Evolutionary conservation across 129 eudicot genomes (phyloP), one percentile per base, ranked within the genome.

Genomic region (Dittrichia graveolens): DNA sequence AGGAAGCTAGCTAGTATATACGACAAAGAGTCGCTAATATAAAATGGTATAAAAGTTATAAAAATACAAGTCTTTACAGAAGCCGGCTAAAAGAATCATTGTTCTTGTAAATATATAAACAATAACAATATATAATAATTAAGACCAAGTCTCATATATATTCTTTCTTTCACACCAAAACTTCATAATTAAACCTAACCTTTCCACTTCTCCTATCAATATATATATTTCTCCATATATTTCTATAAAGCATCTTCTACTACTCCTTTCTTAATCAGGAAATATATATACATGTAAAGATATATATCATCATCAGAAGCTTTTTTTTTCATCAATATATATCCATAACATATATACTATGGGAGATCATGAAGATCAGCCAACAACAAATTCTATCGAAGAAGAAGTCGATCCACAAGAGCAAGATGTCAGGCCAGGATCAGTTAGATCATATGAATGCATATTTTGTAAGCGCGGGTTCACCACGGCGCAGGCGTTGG

Each of bases 401-500:
- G 68, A 85, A 76, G 81, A 80, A 67, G 83, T 59, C 61, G 96
- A 85, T 59, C 87, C 57, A 8, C 71, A 64, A 43, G 89, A 77
- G 8, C 67, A 71, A 35, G 81, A 67, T 15, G 31, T 1, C 39
- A 40, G 54, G 19, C 79, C 78, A 41, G 61, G 55, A 2, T 24
- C 31, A 3, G 84, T 79, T 2, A 74, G 96, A 69, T 87, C 77
- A 8, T 90, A 90, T 49, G 95, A 85, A 80, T 90, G 96, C 75
- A 82, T 90, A 67, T 87, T 83, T 61, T 90, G 96, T 83, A 88
- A 82, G 82, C 83, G 95, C 19, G 95, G 96, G 50, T 90, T 90
- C 83, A 83, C 92, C 11, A 90, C 87, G 1, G 96, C 96, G 0
- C 96, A 90, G 48, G 96, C 96, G 14, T 75, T 90, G 60, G 96